Conservation (phyloP, 2,329 filamentous ascomycete genomes). For the Aureobasidium leucospermi region DNA sequence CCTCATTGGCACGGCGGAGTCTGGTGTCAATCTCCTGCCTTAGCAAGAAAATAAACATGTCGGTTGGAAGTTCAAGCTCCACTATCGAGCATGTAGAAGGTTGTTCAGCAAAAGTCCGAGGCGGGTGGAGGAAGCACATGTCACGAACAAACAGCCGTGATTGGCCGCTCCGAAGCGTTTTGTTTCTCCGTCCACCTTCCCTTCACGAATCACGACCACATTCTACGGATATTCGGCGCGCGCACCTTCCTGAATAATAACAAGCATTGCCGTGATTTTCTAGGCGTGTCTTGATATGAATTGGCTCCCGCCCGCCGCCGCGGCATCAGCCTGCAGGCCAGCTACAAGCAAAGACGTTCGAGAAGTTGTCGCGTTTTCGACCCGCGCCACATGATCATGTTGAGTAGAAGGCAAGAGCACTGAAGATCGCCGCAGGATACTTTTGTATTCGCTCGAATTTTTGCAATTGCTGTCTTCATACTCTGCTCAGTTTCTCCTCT, state of each 20-base stretch:
- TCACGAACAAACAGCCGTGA: not conserved
- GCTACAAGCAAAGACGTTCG: not conserved
- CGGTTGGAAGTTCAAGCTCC: constrained; percentile 2
- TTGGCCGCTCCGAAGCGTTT: not conserved
- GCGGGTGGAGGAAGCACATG: not conserved
- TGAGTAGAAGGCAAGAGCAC: not conserved
- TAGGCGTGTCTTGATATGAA: not conserved
- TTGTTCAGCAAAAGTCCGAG: not conserved
- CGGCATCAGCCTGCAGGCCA: not conserved
- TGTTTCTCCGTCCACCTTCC: constrained; percentile 2
- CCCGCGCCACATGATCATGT: not conserved
- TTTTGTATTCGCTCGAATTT: not conserved
- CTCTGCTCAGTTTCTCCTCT: too few species aligned
- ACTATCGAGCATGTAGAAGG: not conserved
- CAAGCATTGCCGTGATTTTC: not conserved
- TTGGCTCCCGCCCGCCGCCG: not conserved
- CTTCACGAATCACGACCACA: not conserved
- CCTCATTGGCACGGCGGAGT: not conserved
- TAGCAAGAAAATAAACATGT: not conserved
- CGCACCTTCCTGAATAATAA: not conserved
- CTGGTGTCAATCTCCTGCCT: not conserved
- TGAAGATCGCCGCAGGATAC: not conserved
- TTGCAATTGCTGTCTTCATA: not conserved
- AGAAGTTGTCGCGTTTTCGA: not conserved
- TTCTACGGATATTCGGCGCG: constrained; percentile 4